Percentiles rank a stretch among this genome's conserved stretches.
phyloP scores from a whole-genome alignment of 2,329 filamentous ascomycete genomes.

The Penicillium sp. region DNA sequence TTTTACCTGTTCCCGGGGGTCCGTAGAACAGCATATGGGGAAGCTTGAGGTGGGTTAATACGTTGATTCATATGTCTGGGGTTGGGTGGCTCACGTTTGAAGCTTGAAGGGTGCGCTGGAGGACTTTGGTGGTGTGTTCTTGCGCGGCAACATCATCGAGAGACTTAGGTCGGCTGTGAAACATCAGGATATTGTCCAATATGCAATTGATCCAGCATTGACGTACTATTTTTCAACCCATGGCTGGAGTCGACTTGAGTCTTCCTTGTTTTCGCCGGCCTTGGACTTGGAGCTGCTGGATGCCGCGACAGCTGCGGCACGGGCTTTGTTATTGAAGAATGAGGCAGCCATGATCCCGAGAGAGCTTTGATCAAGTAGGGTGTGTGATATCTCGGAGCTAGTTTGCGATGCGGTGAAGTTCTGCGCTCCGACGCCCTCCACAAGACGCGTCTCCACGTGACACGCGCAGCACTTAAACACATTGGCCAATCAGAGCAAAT shows the following conservation, averaged over 20 bases:
- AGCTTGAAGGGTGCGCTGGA: slow-evolving; percentile 89
- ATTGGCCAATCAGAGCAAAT: slow-evolving; percentile 11
- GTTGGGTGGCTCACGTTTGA: slow-evolving; percentile 66
- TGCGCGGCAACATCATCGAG: slow-evolving; percentile 94
- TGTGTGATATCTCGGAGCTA: slow-evolving; percentile 1
- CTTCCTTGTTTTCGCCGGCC: slow-evolving; percentile 60
- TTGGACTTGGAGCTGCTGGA: slow-evolving; percentile 71
- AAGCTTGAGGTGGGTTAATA: slow-evolving; percentile 55
- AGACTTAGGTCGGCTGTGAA: slow-evolving; percentile 79
- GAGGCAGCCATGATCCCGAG: slow-evolving; percentile 62
- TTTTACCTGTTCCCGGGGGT: slow-evolving; percentile 96
- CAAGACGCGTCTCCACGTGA: slow-evolving; percentile 39
- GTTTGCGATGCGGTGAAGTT: slow-evolving; percentile 9
- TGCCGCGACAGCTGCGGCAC: slow-evolving; percentile 69
- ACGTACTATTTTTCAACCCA: slow-evolving; percentile 98
- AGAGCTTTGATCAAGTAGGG: not conserved
- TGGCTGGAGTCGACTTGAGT: slow-evolving; percentile 71
- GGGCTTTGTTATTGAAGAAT: slow-evolving; percentile 95
- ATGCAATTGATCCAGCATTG: not conserved
- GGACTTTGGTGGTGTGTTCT: slow-evolving; percentile 92
- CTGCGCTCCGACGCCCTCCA: slow-evolving; percentile 13
- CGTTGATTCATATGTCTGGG: slow-evolving; percentile 1
- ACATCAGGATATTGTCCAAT: slow-evolving; percentile 1
- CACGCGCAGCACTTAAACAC: slow-evolving; percentile 29
- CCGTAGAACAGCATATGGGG: slow-evolving; percentile 99